These are phyloP conservation scores for Neohortaea acidophila DNA, from an alignment of 495 filamentous ascomycete species.

Conservation along the genomic window DNA sequence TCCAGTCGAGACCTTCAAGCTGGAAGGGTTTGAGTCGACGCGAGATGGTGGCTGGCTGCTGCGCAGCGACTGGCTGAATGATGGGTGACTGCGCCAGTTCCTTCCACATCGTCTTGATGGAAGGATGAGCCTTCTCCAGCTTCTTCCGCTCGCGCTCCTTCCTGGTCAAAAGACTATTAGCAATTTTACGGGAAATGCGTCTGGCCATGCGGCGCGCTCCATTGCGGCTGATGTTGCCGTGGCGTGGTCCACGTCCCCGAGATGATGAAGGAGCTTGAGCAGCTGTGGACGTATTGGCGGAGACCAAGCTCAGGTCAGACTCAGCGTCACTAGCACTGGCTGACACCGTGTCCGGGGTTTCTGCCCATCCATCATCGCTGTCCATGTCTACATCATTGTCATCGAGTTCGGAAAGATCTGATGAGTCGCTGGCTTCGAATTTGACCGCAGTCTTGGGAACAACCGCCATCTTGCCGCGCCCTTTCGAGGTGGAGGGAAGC, in stretches of 20 bases:
- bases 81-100: conserved; percentile 50
- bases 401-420: conserved; percentile 11
- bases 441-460: background rate
- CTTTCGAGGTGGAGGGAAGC: too few species aligned
- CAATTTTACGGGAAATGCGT: conserved; percentile 16
- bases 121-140: conserved; percentile 63
- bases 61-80: conserved; percentile 47
- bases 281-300: background rate
- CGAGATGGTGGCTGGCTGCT: conserved; percentile 64
- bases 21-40: conserved; percentile 83
- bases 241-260: background rate
- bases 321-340: conserved; percentile 15
- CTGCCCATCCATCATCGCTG: conserved; percentile 11
- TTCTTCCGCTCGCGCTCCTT: conserved; percentile 41
- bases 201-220: background rate
- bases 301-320: background rate
- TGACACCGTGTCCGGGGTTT: conserved; percentile 5
- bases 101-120: conserved; percentile 68
- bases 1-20: conserved; percentile 85
- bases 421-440: conserved; percentile 12
- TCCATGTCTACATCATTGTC: too few species aligned
- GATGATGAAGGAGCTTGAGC: background rate
- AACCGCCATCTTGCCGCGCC: background rate
- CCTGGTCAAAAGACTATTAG: conserved; percentile 21
- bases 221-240: background rate